Base-by-base conservation (phyloP, 2,329 filamentous ascomycete species). In the Aschersonia sp. region DNA sequence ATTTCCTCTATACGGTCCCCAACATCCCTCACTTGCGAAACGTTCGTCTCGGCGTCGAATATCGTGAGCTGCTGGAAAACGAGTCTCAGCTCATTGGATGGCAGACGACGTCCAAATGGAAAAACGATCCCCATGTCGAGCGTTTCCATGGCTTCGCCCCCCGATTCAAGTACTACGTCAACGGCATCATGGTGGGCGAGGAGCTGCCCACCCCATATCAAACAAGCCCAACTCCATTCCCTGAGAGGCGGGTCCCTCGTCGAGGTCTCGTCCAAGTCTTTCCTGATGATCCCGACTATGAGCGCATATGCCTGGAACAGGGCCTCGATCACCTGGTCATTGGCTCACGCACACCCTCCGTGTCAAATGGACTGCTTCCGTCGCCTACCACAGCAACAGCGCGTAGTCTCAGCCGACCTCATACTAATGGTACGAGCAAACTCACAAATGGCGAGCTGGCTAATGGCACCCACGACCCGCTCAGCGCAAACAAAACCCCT, bases 1-100 rank as follows among this genome's bases (percentile, higher is more conserved):
- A 83, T 53, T 69, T 83, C 49, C 71, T 83, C 65, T 73, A 67
- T 52, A 70, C 74, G 41, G 63, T 81, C 9, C 71, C 77, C 5
- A 74, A 65, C 47, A 69, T 77, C 48, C 70, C 76, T 32, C 79
- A 83, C 55, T 68, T 83, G 22, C 71, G 69, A 46, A 66, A 72
- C 49, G 54, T 81, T 46, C 69, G 68, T 53, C 66, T 83, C 45
- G 66, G 70, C 7, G 70, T 83, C 45, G 70, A 72, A 45, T 83
- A 83, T 54, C 69, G 73, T 45, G 79, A 83, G 59, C 62, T 79
- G 9, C 65, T 74, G 10, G 74, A 77, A 54, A 62, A 65, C 37
- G 72, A 76, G 53, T 61, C 62, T 5, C 65, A 71, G 50, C 59
- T 67, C 22, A 54, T 58, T n/a, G 64, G 60, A 7, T 73, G 66